Base-by-base conservation (phyloP, 2,329 filamentous ascomycete species). In the Alternaria dauci region DNA sequence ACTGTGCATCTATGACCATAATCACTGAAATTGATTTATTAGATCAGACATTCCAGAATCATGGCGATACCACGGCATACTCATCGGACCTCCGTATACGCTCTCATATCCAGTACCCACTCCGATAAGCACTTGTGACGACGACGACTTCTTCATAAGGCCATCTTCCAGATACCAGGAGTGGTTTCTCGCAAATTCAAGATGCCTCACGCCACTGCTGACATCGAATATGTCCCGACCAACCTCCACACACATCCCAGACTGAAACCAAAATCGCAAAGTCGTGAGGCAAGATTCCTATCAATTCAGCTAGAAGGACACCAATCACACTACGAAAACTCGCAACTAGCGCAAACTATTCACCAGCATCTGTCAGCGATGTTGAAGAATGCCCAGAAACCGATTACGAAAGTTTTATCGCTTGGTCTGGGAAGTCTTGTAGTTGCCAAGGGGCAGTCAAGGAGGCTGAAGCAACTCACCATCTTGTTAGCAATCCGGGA, bases 381-480 rank as follows among this genome's bases (percentile, higher is more conserved):
- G 39, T 6, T 42, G 39, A 42, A 42, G 39, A 54, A 47, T 5
- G 18, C 63, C 20, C 48, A 25, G 6, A 41, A 41, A 12, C 61
- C 68, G 5, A 52, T 67, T 36, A 63, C 50, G 1, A 57, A 54
- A n/a, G 64, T 72, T 32, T 57, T 72, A 16, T 72, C 68, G 2
- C 67, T 71, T 7, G 70, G 70, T 3, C 62, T 71, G 2, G 70
- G 70, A 5, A 65, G 62, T 23, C 58, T 71, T 7, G 44, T 52
- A 8, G 62, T 52, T 3, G 41, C 44, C 16, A 68, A 62, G 61
- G 68, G 66, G n/a, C 71, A 73, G 51, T 52, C 63, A 3, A 61
- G 73, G 12, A 57, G 71, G 8, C 39, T 74, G 18, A 76, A 76
- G 52, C 72, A 75, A 65, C 65, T 76, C 18, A 57, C 68, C 32